These are phyloP conservation scores for Ceratocystis albifundus DNA, from an alignment of 2,329 filamentous ascomycete genomes.

Conservation along the genomic window DNA sequence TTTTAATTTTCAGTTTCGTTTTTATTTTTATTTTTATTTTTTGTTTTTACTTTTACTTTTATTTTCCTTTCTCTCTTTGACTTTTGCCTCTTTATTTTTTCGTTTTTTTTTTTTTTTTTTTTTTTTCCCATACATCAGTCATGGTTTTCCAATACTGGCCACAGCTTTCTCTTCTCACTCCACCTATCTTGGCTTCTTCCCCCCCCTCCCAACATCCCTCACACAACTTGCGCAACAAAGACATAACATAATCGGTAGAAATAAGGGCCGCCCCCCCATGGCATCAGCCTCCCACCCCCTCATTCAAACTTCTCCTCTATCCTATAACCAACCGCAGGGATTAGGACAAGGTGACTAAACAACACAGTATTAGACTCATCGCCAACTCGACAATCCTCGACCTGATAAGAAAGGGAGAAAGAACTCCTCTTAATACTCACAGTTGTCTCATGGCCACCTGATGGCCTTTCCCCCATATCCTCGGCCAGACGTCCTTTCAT, in stretches of 20 bases:
- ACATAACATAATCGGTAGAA: not conserved
- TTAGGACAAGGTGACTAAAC: not conserved
- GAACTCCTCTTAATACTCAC: not conserved
- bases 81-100: not conserved
- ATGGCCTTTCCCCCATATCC: not conserved
- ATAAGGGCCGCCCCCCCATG: not conserved
- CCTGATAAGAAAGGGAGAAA: not conserved
- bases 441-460: constrained; percentile 8
- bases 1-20: not conserved
- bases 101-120: not conserved
- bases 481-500: not conserved
- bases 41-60: too few species aligned
- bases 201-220: not conserved
- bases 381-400: not conserved
- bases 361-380: not conserved
- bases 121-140: too few species aligned
- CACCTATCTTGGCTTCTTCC: not conserved
- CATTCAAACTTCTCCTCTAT: not conserved
- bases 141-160: not conserved
- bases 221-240: not conserved
- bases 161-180: not conserved
- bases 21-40: not conserved
- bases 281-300: not conserved
- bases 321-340: not conserved
- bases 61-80: too few species aligned